phyloP scores from a whole-genome alignment of 345 rosid species.

The Microcos paniculata region DNA sequence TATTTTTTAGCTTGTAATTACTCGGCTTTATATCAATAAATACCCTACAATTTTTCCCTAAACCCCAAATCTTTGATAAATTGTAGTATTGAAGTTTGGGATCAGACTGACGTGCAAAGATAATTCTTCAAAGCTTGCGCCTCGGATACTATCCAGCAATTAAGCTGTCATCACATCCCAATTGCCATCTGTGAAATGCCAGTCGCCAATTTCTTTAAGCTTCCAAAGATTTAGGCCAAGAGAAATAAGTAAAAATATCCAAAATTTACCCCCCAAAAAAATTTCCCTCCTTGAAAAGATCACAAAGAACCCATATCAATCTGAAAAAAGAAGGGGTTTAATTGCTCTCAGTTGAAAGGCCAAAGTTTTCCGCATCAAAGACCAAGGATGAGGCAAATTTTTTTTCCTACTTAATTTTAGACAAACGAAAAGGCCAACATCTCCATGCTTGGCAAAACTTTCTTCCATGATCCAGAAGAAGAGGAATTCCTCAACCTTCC shows the following conservation, averaged over 20 bases:
- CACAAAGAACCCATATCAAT: no score
- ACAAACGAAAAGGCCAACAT: constrained; percentile 10
- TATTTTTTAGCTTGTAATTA: not conserved
- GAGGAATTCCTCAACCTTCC: constrained; percentile 17
- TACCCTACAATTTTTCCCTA: not conserved
- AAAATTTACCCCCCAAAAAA: no score
- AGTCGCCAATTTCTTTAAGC: no score
- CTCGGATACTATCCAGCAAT: constrained; percentile 15
- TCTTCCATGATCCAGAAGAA: constrained; percentile 36
- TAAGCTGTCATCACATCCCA: constrained; percentile 15
- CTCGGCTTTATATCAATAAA: not conserved
- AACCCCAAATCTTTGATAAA: not conserved
- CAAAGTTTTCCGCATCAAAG: constrained; percentile 53
- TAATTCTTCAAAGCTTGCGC: constrained; percentile 2
- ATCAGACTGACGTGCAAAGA: constrained; percentile 19
- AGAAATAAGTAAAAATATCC: not conserved
- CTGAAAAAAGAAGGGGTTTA: not conserved
- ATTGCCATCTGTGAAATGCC: not conserved
- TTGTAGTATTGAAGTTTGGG: not conserved
- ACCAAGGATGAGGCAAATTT: constrained; percentile 10
- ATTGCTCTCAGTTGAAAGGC: constrained; percentile 56
- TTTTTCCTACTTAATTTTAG: constrained; percentile 17
- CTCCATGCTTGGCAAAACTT: constrained; percentile 25
- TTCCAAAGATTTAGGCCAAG: not conserved
- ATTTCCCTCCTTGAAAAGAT: not conserved